Percentiles rank a stretch among this genome's conserved stretches.
Conservation (phyloP, 768 basidiomycete species). For the Fistulinella prunicolor region DNA sequence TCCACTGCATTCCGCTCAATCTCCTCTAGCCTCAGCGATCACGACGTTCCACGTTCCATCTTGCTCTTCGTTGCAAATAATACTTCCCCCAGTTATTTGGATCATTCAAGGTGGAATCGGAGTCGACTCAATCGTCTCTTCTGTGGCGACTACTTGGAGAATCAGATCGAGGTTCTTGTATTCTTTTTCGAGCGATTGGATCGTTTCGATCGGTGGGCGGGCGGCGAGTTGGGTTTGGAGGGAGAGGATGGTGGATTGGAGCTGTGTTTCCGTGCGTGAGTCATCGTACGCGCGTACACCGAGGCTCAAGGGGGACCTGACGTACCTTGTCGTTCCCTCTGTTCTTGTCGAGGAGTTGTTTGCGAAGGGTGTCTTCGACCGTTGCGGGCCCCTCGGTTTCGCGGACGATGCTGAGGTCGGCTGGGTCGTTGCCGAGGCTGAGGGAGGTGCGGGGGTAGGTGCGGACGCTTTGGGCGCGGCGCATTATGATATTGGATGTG, state of each 20-base stretch:
- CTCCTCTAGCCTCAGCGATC: no score
- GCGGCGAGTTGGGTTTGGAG: constrained; percentile 65
- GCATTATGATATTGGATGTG: constrained; percentile 42
- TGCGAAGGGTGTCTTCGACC: constrained; percentile 54
- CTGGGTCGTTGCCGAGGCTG: constrained; percentile 29
- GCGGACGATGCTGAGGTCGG: constrained; percentile 59
- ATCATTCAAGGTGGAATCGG: no score
- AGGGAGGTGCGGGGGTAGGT: constrained; percentile 53
- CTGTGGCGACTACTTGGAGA: no score
- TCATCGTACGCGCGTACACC: no score
- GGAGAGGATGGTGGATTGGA: constrained; percentile 57
- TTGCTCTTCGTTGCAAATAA: no score
- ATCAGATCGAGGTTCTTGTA: constrained; percentile 73
- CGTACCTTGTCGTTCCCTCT: constrained; percentile 73
- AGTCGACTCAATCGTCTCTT: no score
- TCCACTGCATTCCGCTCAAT: no score
- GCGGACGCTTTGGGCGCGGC: constrained; percentile 63
- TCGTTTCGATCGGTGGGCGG: constrained; percentile 63
- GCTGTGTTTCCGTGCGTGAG: constrained; percentile 41
- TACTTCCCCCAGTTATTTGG: no score
- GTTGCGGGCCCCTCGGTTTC: constrained; percentile 53
- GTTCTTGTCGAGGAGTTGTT: constrained; percentile 63
- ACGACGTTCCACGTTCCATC: no score
- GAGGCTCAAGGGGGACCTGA: background rate
- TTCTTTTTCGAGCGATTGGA: constrained; percentile 69